Conservation (phyloP, 306 rosid genomes). For the Vigna nakashimae region DNA sequence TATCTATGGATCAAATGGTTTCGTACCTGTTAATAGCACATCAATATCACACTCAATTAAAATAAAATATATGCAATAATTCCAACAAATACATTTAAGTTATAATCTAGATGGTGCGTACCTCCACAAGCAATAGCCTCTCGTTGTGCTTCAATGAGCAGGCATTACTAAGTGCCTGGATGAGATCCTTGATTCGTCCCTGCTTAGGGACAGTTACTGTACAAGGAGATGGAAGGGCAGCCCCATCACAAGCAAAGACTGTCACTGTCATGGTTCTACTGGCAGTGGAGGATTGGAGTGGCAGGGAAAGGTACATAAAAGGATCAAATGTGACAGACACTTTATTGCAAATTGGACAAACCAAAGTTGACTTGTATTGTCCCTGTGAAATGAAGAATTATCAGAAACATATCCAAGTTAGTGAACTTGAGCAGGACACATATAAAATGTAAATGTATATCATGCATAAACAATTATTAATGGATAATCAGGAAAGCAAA, state of each 20-base stretch:
- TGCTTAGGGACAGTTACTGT: slow-evolving; percentile 94
- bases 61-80: slow-evolving; percentile 27
- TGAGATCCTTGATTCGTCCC: slow-evolving; percentile 94
- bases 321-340: slow-evolving; percentile 99
- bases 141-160: slow-evolving; percentile 85
- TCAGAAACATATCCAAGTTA: slow-evolving; percentile 46
- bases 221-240: slow-evolving; percentile 70
- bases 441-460: slow-evolving; percentile 35
- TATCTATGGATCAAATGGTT: slow-evolving; percentile 81
- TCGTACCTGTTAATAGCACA: slow-evolving; percentile 62
- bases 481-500: slow-evolving; percentile 26
- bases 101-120: slow-evolving; percentile 45
- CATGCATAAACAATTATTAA: slow-evolving; percentile 23
- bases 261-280: slow-evolving; percentile 81
- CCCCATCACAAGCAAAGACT: slow-evolving; percentile 81
- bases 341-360: slow-evolving; percentile 97
- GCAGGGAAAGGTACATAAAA: slow-evolving; percentile 97
- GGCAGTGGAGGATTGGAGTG: slow-evolving; percentile 81
- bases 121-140: slow-evolving; percentile 89
- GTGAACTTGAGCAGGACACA: slow-evolving; percentile 33
- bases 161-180: slow-evolving; percentile 87
- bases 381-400: slow-evolving; percentile 66
- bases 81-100: slow-evolving; percentile 29
- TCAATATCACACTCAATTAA: slow-evolving; percentile 32
- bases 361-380: slow-evolving; percentile 97